Evolutionary conservation across 306 rosid species (phyloP), one percentile per base, ranked within the genome.

Genomic region (Prunus mume): DNA sequence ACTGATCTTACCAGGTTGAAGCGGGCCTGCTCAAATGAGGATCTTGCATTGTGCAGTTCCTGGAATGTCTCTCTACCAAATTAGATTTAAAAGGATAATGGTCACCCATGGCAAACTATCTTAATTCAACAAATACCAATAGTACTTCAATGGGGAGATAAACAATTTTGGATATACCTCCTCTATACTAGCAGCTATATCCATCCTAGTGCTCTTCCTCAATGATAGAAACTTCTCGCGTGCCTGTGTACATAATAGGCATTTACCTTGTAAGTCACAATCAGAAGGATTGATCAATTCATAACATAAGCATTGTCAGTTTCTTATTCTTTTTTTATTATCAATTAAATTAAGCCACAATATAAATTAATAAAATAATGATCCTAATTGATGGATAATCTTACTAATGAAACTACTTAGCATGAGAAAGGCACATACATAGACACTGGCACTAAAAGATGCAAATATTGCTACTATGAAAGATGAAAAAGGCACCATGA

Each of bases 221-320:
- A 92, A 66, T 47, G 97, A 87, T 74, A 85, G 78, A 88, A 92
- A 90, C 88, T 85, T 92, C 52, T 90, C 97, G 0, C 97, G 96
- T 68, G 97, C 90, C 97, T 92, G 93, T 61, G 64, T 78, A 81
- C 70, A 86, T 80, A 85, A 75, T 69, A 83, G 41, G 69, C 68
- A 79, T 50, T 57, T 18, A n/a, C 66, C 49, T 57, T 73, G 63
- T 32, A 32, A 54, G 43, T 73, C 72, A 69, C 12, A 69, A 75
- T 38, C 32, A 65, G 54, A 32, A 74, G 45, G 72, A 68, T 38
- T 38, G 43, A 38, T 38, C 43, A 38, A 38, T 38, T 38, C 43
- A 38, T 38, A 38, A 38, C 7, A 7, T 38, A 41, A 65, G 15
- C 27, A 11, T 18, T 41, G 19, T 9, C 14, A 38, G 51, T 34